Percentiles rank a stretch among this genome's conserved stretches.
Evolutionary conservation across 202 grass and related monocot genomes (phyloP).

Genomic region (Zizania palustris): DNA sequence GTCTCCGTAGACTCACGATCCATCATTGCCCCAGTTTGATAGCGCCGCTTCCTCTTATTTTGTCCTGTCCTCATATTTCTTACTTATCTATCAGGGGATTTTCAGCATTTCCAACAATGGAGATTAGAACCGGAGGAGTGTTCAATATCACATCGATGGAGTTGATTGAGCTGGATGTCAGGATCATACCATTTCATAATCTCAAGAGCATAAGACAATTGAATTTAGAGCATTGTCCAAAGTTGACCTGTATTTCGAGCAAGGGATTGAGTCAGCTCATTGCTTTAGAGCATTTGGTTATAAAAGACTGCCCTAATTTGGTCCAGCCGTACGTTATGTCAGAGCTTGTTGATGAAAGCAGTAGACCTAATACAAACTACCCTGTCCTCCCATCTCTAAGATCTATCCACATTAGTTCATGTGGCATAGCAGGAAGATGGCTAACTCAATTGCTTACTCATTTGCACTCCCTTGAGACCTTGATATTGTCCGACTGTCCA

Average conservation of each 20-base stretch:
- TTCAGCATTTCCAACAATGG: background rate
- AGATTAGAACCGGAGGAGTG: conserved; percentile 11
- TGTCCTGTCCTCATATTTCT: conserved; percentile 9
- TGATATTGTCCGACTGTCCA: background rate
- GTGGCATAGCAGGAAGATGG: conserved; percentile 10
- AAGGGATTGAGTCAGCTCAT: conserved; percentile 19
- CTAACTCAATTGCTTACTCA: background rate
- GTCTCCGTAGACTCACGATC: background rate
- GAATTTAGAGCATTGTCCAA: conserved; percentile 19
- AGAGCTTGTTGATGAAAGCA: background rate
- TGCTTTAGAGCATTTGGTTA: background rate
- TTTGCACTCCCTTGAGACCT: background rate
- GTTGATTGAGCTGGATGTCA: conserved; percentile 7
- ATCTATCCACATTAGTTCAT: background rate
- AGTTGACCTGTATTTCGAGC: conserved; percentile 24
- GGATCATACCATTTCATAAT: conserved; percentile 6
- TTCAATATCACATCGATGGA: background rate
- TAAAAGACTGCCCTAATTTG: background rate
- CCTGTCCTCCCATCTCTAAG: conserved; percentile 20
- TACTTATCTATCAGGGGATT: background rate
- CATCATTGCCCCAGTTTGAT: background rate
- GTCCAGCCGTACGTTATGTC: background rate
- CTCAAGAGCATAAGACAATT: conserved; percentile 2
- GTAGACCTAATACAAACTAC: too few species aligned
- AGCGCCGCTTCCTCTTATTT: background rate